Percentiles rank a stretch among this genome's conserved stretches.
Conservation (phyloP, 306 rosid genomes). For the Macrotyloma uniflorum region DNA sequence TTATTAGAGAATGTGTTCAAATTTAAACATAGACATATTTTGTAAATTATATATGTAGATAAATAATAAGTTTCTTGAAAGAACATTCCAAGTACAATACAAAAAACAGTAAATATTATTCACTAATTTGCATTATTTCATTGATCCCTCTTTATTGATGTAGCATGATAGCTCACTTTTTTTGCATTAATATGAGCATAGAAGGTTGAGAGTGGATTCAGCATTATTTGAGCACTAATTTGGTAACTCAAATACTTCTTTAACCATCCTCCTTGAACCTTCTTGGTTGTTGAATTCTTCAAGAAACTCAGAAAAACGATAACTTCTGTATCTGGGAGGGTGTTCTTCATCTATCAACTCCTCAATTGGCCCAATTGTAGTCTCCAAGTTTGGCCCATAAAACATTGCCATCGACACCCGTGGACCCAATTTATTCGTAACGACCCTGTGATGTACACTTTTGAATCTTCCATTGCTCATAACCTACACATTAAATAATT, state of each 20-base stretch:
- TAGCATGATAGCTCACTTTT: neutral
- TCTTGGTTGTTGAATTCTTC: conserved; percentile 45
- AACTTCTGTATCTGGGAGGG: conserved; percentile 36
- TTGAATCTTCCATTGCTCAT: conserved; percentile 59
- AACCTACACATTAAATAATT: conserved; percentile 24
- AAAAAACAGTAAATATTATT: neutral
- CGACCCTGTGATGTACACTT: conserved; percentile 61
- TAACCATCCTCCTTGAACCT: conserved; percentile 49
- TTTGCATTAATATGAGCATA: neutral
- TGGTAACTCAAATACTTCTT: conserved; percentile 52
- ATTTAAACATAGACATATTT: too few relatives aligned
- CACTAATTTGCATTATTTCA: neutral
- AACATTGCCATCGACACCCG: conserved; percentile 55
- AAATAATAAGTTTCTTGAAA: too few relatives aligned
- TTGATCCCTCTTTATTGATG: neutral
- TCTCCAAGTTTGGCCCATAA: conserved; percentile 46
- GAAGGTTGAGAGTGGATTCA: neutral
- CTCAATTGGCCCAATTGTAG: conserved; percentile 47
- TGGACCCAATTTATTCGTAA: conserved; percentile 41
- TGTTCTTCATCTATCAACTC: conserved; percentile 50
- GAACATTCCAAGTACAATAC: neutral
- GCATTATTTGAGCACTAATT: neutral
- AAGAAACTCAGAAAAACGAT: conserved; percentile 45
- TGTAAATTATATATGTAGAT: too few relatives aligned
- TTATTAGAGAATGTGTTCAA: too few relatives aligned